Conservation (phyloP, 1,139 yeast genomes). For the Sugiyamaella sp. region DNA sequence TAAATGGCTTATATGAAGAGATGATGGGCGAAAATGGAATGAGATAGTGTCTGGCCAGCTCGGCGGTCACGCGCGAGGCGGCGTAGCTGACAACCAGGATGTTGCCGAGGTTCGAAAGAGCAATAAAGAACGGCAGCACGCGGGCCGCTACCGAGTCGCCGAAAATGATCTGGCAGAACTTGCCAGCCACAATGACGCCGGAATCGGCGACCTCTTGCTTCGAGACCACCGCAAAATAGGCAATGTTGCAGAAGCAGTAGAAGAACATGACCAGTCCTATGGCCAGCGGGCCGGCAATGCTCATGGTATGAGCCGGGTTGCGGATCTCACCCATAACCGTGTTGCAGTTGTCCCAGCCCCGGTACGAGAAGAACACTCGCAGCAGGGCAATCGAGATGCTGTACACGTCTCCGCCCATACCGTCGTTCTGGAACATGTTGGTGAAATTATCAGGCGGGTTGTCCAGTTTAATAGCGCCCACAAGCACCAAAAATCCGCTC, state of each 20-base stretch:
- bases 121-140: constrained; percentile 66
- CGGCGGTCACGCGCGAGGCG: constrained; percentile 72
- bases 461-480: constrained; percentile 33
- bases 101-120: constrained; percentile 74
- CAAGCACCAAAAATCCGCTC: constrained; percentile 56
- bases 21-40: constrained; percentile 66
- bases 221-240: constrained; percentile 80
- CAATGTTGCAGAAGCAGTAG: constrained; percentile 68
- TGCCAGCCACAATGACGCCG: constrained; percentile 75
- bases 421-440: constrained; percentile 38
- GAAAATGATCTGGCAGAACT: constrained; percentile 68
- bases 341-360: constrained; percentile 77
- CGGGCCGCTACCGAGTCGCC: constrained; percentile 61
- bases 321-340: constrained; percentile 79
- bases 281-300: constrained; percentile 72
- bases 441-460: constrained; percentile 36
- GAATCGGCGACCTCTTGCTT: constrained; percentile 61
- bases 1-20: constrained; percentile 55
- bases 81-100: constrained; percentile 77
- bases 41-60: constrained; percentile 71
- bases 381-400: constrained; percentile 54
- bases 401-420: constrained; percentile 41
- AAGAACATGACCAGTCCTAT: constrained; percentile 60
- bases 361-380: constrained; percentile 59
- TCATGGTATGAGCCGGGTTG: constrained; percentile 67